Conservation (phyloP, 2,329 filamentous ascomycete species). For the Fusarium sulawesiense region DNA sequence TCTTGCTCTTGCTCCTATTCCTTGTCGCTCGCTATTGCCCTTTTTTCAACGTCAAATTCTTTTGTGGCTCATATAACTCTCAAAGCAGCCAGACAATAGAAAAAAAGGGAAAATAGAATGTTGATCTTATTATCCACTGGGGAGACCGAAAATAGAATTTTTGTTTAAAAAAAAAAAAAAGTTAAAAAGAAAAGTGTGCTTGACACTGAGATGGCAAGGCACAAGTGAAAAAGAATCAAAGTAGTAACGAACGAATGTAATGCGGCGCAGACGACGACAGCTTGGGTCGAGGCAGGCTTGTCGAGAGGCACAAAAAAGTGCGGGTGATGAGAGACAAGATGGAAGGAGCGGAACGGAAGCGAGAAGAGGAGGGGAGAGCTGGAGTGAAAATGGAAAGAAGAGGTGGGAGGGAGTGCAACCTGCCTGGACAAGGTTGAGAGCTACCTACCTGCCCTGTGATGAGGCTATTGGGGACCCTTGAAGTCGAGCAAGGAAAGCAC, state of each 20-base stretch:
- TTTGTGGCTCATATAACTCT: slow-evolving; percentile 22
- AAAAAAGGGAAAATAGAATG: slow-evolving; percentile 11
- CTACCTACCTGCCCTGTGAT: slow-evolving; percentile 8
- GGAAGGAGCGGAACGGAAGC: neutral
- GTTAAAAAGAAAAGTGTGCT: slow-evolving; percentile 5
- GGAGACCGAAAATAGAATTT: slow-evolving; percentile 17
- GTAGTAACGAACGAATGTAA: slow-evolving; percentile 34
- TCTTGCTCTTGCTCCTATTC: slow-evolving; percentile 33
- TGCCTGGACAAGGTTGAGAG: neutral
- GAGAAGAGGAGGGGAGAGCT: slow-evolving; percentile 7
- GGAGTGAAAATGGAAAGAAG: slow-evolving; percentile 15
- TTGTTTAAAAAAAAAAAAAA: neutral
- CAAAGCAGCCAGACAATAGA: slow-evolving; percentile 29
- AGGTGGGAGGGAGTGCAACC: slow-evolving; percentile 19
- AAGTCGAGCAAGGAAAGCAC: slow-evolving; percentile 22
- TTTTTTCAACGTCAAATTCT: slow-evolving; percentile 22
- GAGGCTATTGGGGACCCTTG: slow-evolving; percentile 32
- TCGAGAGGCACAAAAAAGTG: slow-evolving; percentile 33
- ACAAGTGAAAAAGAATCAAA: slow-evolving; percentile 27
- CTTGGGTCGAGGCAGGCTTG: slow-evolving; percentile 39
- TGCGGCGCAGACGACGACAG: slow-evolving; percentile 41
- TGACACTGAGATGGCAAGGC: neutral
- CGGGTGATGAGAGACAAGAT: slow-evolving; percentile 23
- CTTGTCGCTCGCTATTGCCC: slow-evolving; percentile 1
- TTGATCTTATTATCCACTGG: slow-evolving; percentile 34